These are phyloP conservation scores for Alternaria sp. DNA, from an alignment of 2,329 filamentous ascomycete genomes.

Conservation along the genomic window DNA sequence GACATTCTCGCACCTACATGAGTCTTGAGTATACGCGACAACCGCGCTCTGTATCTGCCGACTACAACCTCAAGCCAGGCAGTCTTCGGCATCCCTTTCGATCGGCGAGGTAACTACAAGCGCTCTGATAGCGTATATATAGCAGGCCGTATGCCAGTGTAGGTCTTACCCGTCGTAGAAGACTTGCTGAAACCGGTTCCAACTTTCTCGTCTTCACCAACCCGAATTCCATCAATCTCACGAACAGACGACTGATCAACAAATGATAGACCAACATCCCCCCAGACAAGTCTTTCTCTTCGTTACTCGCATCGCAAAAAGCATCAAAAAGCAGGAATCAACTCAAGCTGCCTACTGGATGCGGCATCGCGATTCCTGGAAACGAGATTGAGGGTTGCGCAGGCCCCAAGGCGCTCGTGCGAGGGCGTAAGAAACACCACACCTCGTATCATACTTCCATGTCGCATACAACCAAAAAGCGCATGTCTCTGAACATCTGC, in stretches of 20 bases:
- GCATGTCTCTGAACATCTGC: neutral
- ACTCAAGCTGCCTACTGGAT: neutral
- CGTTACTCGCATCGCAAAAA: neutral
- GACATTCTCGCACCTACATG: no score
- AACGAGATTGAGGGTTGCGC: neutral
- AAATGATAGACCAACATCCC: neutral
- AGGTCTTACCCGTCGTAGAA: rapidly evolving
- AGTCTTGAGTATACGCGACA: no score
- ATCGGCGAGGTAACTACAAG: neutral
- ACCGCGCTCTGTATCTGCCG: neutral
- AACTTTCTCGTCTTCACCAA: neutral
- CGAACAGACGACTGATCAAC: neutral
- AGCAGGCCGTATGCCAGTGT: neutral
- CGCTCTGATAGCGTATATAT: neutral
- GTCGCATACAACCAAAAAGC: neutral
- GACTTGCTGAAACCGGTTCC: neutral
- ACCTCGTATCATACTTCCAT: neutral
- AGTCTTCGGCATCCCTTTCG: neutral
- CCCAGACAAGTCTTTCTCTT: neutral
- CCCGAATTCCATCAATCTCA: neutral
- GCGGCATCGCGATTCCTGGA: neutral
- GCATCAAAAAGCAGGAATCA: neutral
- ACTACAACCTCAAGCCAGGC: neutral
- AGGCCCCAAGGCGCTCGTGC: neutral
- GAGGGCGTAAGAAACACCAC: neutral